Conservation (phyloP, 1,139 yeast species). For the Suhomyces bribrorum region DNA sequence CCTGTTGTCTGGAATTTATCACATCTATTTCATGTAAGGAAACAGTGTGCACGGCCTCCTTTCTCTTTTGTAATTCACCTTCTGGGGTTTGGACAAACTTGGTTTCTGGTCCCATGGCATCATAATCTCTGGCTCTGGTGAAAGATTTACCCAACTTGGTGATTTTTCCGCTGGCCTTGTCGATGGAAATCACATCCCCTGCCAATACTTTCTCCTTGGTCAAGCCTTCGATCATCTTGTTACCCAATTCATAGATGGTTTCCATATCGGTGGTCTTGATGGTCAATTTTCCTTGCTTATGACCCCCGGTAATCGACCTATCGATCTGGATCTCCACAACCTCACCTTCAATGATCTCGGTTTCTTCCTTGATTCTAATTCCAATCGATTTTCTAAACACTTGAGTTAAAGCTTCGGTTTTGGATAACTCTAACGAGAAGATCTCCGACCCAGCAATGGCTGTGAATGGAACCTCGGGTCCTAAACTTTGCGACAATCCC, state of each 20-base stretch:
- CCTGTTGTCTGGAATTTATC: slow-evolving; percentile 96
- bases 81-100: slow-evolving; percentile 98
- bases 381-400: slow-evolving; percentile 96
- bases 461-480: slow-evolving; percentile 92
- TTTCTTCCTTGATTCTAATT: slow-evolving; percentile 91
- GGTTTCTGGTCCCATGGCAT: slow-evolving; percentile 99
- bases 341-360: slow-evolving; percentile 97
- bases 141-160: slow-evolving; percentile 93
- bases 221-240: slow-evolving; percentile 95
- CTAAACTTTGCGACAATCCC: slow-evolving; percentile 90
- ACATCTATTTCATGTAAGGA: slow-evolving; percentile 97
- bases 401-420: slow-evolving; percentile 94
- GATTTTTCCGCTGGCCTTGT: slow-evolving; percentile 92
- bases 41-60: slow-evolving; percentile 94
- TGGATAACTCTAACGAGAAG: slow-evolving; percentile 85
- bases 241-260: slow-evolving; percentile 94
- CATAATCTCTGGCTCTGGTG: slow-evolving; percentile 95
- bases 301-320: slow-evolving; percentile 95
- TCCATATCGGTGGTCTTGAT: slow-evolving; percentile 99
- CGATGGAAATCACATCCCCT: slow-evolving; percentile 95
- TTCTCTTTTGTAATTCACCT: slow-evolving; percentile 95
- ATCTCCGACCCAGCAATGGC: slow-evolving; percentile 94
- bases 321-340: slow-evolving; percentile 98
- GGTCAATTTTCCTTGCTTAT: slow-evolving; percentile 95
- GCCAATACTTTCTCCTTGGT: slow-evolving; percentile 95